These are phyloP conservation scores for Fraxinus nigra DNA, from an alignment of 305 asterid species.

Conservation along the genomic window DNA sequence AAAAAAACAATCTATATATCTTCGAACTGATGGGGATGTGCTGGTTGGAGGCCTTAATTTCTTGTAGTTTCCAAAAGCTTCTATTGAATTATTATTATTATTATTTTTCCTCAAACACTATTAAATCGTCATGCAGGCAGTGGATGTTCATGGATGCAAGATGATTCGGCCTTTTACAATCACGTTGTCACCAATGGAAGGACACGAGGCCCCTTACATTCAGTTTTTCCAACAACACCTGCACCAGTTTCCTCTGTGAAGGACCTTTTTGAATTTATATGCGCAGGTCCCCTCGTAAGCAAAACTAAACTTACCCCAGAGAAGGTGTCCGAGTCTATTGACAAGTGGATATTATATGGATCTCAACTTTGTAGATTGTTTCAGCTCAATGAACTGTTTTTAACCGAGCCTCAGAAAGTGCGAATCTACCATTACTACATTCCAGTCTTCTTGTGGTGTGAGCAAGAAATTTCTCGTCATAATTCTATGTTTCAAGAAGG, in stretches of 20 bases:
- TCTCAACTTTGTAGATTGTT: slow-evolving; percentile 83
- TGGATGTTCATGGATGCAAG: slow-evolving; percentile 61
- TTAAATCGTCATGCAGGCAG: slow-evolving; percentile 42
- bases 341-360: slow-evolving; percentile 77
- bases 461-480: slow-evolving; percentile 69
- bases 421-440: slow-evolving; percentile 90
- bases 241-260: slow-evolving; percentile 65
- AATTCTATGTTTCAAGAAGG: slow-evolving; percentile 52
- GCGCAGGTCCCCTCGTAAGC: slow-evolving; percentile 65
- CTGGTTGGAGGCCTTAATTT: not conserved
- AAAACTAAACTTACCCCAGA: slow-evolving; percentile 63
- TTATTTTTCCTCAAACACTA: not conserved
- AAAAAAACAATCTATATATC: not conserved
- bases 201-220: slow-evolving; percentile 41
- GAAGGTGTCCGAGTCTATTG: slow-evolving; percentile 76
- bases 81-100: not conserved
- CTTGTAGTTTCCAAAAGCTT: not conserved
- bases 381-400: slow-evolving; percentile 64
- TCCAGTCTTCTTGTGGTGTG: slow-evolving; percentile 97
- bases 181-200: slow-evolving; percentile 31
- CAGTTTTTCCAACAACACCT: slow-evolving; percentile 38
- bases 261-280: slow-evolving; percentile 79
- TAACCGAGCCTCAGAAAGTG: slow-evolving; percentile 73
- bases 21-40: not conserved
- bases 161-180: slow-evolving; percentile 29